Conservation (phyloP, 108 stramenopile genomes). For the Skeletonema grethae region DNA sequence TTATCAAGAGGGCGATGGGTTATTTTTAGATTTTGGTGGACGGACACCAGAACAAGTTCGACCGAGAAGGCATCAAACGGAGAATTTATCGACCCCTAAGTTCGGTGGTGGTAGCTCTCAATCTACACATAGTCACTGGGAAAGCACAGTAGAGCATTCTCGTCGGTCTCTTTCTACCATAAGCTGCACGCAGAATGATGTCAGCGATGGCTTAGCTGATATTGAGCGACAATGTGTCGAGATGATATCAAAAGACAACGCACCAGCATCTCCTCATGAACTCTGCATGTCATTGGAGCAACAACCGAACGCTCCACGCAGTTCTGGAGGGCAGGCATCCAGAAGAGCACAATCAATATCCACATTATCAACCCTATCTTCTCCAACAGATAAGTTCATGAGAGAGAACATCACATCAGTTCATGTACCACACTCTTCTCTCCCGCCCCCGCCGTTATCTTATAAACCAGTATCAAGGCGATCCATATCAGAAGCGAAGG, state of each 20-base stretch:
- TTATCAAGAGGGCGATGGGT: not conserved
- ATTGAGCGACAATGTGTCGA: too few relatives aligned
- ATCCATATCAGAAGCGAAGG: not conserved
- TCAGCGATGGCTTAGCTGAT: too few relatives aligned
- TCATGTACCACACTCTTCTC: not conserved
- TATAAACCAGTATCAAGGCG: not conserved
- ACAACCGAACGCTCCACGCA: not conserved
- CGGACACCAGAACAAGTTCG: not conserved
- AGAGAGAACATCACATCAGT: not conserved
- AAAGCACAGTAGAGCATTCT: not conserved
- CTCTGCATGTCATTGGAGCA: not conserved
- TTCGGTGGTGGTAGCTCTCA: not conserved
- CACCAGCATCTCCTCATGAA: not conserved
- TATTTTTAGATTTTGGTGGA: constrained; percentile 1
- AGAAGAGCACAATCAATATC: not conserved
- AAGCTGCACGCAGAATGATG: too few relatives aligned
- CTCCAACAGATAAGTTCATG: not conserved
- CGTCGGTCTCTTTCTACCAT: not conserved
- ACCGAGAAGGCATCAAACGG: not conserved
- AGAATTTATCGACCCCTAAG: not conserved
- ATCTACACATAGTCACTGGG: not conserved
- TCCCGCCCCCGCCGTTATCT: not conserved
- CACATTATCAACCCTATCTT: not conserved
- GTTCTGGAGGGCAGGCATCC: not conserved
- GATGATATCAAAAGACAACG: not conserved